Conservation (phyloP, 352 stramenopile species). For the Phytophthora rubi region DNA sequence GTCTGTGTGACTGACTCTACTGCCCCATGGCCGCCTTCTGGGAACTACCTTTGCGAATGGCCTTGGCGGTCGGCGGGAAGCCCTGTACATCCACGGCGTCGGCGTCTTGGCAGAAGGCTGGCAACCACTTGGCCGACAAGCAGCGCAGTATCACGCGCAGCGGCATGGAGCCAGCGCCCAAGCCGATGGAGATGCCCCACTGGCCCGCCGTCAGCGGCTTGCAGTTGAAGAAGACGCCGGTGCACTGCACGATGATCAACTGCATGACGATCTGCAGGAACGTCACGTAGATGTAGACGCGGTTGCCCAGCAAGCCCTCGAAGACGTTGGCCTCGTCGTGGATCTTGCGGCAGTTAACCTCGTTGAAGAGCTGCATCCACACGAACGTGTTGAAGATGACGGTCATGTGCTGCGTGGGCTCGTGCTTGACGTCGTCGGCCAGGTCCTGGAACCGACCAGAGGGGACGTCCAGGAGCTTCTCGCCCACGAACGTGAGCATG, state of each 20-base stretch:
- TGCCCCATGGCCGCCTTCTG: constrained; percentile 36
- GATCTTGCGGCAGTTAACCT: constrained; percentile 85
- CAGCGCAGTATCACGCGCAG: constrained; percentile 59
- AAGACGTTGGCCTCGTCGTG: constrained; percentile 95
- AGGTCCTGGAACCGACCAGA: constrained; percentile 58
- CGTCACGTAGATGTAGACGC: constrained; percentile 93
- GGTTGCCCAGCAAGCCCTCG: constrained; percentile 90
- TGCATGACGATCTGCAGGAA: constrained; percentile 93
- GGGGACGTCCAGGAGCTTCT: constrained; percentile 53
- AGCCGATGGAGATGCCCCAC: constrained; percentile 63
- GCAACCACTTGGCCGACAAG: constrained; percentile 69
- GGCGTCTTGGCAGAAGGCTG: constrained; percentile 57
- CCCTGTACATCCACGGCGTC: constrained; percentile 49
- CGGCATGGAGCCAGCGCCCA: constrained; percentile 55
- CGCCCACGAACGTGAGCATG: constrained; percentile 83
- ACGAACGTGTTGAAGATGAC: constrained; percentile 99
- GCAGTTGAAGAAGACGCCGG: constrained; percentile 84
- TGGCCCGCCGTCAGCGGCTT: constrained; percentile 45
- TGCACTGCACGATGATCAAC: constrained; percentile 95
- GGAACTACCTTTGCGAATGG: constrained; percentile 38
- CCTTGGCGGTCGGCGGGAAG: constrained; percentile 40
- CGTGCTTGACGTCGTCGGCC: constrained; percentile 32
- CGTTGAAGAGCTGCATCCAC: constrained; percentile 96
- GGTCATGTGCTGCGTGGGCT: constrained; percentile 93
- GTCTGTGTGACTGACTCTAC: constrained; percentile 24